Evolutionary conservation across 352 stramenopile genomes (phyloP).

Genomic region (Phytophthora pseudosyringae): DNA sequence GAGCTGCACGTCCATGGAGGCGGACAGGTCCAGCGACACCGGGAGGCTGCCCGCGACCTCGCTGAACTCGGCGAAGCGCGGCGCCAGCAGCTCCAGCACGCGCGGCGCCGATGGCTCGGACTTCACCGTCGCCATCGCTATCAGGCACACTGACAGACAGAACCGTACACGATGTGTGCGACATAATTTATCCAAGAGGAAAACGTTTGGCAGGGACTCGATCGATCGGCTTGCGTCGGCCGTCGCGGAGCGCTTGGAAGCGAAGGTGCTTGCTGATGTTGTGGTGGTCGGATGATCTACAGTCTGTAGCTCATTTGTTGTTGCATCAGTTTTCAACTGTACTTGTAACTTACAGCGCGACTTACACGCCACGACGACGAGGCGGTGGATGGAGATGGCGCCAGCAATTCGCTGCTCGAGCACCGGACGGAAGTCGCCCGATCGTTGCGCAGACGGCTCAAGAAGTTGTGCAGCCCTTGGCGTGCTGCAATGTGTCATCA

Average conservation of each 20-base stretch:
- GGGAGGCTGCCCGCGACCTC: conserved; percentile 10
- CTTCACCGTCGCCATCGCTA: conserved; percentile 13
- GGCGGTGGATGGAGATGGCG: neutral
- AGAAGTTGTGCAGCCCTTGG: neutral
- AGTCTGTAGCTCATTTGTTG: no score
- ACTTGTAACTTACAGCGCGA: neutral
- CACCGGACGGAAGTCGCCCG: conserved; percentile 11
- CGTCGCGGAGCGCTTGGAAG: no score
- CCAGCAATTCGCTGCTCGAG: conserved; percentile 9
- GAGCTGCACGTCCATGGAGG: conserved; percentile 33
- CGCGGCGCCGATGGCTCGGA: conserved; percentile 11
- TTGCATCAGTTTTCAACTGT: no score
- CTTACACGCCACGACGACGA: neutral
- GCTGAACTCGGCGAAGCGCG: conserved; percentile 25
- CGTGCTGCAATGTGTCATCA: neutral
- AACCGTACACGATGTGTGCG: no score
- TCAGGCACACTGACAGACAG: neutral
- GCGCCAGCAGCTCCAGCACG: conserved; percentile 39
- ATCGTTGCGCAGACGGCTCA: conserved; percentile 19
- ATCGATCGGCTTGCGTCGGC: no score
- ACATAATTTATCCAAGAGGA: conserved; percentile 2
- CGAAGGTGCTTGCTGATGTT: no score
- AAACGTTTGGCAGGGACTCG: neutral
- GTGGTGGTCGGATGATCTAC: no score
- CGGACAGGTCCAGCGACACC: conserved; percentile 31